Base-by-base conservation (phyloP, 2,329 filamentous ascomycete species). In the Cladosporium sphaerospermum region DNA sequence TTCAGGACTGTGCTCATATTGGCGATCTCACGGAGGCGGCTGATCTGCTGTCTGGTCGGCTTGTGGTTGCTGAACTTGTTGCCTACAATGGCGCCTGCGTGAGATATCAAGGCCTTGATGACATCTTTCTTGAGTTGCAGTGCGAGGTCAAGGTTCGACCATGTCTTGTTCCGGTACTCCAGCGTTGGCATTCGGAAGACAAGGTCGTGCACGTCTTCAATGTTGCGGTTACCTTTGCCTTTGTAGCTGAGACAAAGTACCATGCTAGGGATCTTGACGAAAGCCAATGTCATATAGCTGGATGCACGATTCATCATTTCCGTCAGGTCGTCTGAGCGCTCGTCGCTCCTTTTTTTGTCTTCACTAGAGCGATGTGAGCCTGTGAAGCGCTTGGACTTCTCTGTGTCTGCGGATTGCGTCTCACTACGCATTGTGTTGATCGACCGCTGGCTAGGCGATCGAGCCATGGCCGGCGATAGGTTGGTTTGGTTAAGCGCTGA, bases 161-260 rank as follows among this genome's bases (percentile, higher is more conserved):
- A 99, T 8, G 91, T 97, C 76, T 99, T 99, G 78, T 99, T 99
- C 58, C 89, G 84, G 74, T 96, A 97, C 69, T 99, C 93, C 44
- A 99, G 84, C 2, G 88, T 86, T 3, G 93, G 93, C 72, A 99
- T 82, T 33, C 89, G 85, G 80, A 99, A 99, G 45, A 99, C 93
- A 61, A 99, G 95, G 66, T 97, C 86, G 71, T 99, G 92, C 13
- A 99, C 86, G 69, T 99, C 95, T 72, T 96, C 90, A 54, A 99
- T 80, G 64, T 97, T 99, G 66, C 91, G 89, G 59, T 95, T 89
- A 42, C 91, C 89, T 68, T 90, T 95, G 65, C 95, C 93, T 70
- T 97, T 96, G 78, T 96, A 96, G 66, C 88, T 95, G 28, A 99
- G 78, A 67, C 93, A 99, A 33, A 99, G 82, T 2, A 97, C 90